These are phyloP conservation scores for Pythium brachiatum DNA, from an alignment of 352 stramenopile species.

Conservation along the genomic window DNA sequence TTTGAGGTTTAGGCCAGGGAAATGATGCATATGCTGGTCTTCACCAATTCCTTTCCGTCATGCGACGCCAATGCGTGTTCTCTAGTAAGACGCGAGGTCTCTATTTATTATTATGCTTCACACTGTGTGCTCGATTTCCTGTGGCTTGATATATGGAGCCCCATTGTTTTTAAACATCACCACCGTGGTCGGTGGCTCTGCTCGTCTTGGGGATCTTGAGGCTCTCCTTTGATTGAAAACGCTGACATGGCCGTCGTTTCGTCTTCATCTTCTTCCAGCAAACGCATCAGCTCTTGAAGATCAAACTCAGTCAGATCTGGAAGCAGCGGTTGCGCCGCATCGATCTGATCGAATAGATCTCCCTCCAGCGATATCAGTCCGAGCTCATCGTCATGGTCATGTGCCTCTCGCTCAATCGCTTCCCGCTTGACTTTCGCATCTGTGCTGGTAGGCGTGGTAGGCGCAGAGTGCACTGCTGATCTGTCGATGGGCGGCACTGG, in stretches of 20 bases:
- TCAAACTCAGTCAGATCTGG: conserved; percentile 12
- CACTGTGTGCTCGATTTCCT: neutral
- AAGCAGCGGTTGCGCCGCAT: neutral
- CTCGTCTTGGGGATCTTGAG: neutral
- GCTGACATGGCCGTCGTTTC: too few species aligned
- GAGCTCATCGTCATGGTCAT: conserved; percentile 5
- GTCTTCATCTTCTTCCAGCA: conserved; percentile 12
- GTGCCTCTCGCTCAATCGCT: neutral
- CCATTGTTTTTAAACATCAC: neutral
- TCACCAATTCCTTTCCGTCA: too few species aligned
- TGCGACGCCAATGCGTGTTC: neutral
- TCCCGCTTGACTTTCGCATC: conserved; percentile 11
- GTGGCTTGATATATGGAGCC: neutral
- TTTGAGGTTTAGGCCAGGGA: too few species aligned
- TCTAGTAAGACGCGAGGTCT: neutral
- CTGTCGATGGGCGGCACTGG: conserved; percentile 15
- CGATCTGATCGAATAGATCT: conserved; percentile 6
- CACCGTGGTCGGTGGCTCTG: neutral
- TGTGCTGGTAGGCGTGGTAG: neutral
- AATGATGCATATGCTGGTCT: too few species aligned
- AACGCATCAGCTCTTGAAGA: conserved; percentile 13
- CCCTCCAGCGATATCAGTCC: neutral
- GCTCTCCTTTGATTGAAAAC: conserved; percentile 12
- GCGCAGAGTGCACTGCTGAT: conserved; percentile 3
- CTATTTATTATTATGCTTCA: neutral